phyloP scores from a whole-genome alignment of 2,329 filamentous ascomycete genomes.

The Colletotrichum phormii region DNA sequence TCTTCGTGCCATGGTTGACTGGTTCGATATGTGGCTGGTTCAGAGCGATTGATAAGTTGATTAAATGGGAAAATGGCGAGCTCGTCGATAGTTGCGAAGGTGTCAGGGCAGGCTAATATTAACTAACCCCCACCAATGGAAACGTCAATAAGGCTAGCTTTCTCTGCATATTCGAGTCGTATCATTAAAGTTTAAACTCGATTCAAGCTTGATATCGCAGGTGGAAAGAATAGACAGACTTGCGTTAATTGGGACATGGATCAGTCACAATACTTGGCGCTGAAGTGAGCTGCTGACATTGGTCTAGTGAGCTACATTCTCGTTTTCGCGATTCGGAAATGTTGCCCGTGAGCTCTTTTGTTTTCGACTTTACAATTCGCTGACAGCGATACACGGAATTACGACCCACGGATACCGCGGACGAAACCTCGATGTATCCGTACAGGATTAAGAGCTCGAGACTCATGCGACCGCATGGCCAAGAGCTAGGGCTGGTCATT shows the following conservation, averaged over 20 bases:
- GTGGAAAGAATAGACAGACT: not conserved
- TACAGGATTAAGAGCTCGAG: too few relatives aligned
- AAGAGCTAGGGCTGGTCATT: not conserved
- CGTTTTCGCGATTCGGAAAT: not conserved
- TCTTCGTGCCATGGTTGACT: constrained; percentile 41
- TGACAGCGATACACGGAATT: too few relatives aligned
- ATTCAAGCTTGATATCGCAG: not conserved
- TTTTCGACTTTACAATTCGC: too few relatives aligned
- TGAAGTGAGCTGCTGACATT: not conserved
- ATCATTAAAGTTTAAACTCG: not conserved
- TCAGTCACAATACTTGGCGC: not conserved
- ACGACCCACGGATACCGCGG: too few relatives aligned
- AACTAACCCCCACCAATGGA: not conserved
- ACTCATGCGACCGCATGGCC: not conserved
- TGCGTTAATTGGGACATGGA: not conserved
- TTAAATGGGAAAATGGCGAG: fast-evolving
- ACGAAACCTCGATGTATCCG: too few relatives aligned
- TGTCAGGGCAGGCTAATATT: not conserved
- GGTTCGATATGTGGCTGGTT: constrained; percentile 45
- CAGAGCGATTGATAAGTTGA: not conserved
- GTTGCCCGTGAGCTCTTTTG: too few relatives aligned
- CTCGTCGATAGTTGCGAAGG: not conserved
- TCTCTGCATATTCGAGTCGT: too few relatives aligned
- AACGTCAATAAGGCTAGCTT: not conserved
- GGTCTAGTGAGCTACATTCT: not conserved